Evolutionary conservation across 768 basidiomycete species (phyloP).

Genomic region (Amanita subjunquillea): DNA sequence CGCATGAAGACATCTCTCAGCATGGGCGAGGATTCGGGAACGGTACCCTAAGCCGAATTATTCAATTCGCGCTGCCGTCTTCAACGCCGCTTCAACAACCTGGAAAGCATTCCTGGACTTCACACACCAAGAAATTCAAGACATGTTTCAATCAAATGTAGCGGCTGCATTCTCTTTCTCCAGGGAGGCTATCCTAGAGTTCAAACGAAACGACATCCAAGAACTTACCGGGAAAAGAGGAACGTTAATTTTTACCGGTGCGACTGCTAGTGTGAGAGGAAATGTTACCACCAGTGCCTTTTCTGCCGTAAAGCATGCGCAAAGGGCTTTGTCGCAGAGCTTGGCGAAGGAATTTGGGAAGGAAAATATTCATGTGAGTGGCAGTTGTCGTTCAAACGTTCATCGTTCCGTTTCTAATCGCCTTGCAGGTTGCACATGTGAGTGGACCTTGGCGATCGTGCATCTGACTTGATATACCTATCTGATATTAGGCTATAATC

Average conservation of each 20-base stretch:
- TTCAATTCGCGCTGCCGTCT: conserved; percentile 50
- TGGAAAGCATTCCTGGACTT: conserved; percentile 64
- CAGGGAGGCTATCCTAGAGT: conserved; percentile 44
- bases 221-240: conserved; percentile 45
- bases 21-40: conserved; percentile 35
- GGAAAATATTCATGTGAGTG: conserved; percentile 58
- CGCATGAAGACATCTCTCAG: conserved; percentile 39
- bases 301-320: conserved; percentile 52
- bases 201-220: conserved; percentile 47
- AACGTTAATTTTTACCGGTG: conserved; percentile 62
- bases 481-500: conserved; percentile 42
- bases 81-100: conserved; percentile 45
- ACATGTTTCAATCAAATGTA: conserved; percentile 40
- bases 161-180: conserved; percentile 56
- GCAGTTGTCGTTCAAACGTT: not conserved
- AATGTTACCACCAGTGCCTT: conserved; percentile 52
- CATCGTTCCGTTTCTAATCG: not conserved
- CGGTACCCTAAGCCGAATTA: conserved; percentile 37
- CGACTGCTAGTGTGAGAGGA: conserved; percentile 57
- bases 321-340: conserved; percentile 59
- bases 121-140: conserved; percentile 45
- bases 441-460: conserved; percentile 14
- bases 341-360: conserved; percentile 67
- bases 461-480: not conserved
- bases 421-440: conserved; percentile 51